Evolutionary conservation across 2,329 filamentous ascomycete species (phyloP).

Genomic region (Aspergillus sergii): DNA sequence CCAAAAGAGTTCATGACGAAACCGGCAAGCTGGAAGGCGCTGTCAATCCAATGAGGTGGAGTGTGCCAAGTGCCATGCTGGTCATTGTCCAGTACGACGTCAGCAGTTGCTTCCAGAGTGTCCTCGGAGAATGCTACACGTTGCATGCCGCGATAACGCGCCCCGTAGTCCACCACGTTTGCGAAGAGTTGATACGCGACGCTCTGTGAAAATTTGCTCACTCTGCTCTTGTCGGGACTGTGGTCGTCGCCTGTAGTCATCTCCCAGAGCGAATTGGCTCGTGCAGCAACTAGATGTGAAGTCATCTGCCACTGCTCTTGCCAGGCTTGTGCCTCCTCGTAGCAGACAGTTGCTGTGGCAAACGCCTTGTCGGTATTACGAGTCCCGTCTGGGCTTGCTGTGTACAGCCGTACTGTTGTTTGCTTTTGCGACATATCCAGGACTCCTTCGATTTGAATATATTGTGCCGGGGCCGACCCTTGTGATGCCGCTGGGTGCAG

Average conservation of each 20-base stretch:
- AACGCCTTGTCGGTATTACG: no score
- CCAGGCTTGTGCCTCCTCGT: no score
- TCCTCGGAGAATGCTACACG: slow-evolving; percentile 30
- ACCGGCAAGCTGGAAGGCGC: slow-evolving; percentile 39
- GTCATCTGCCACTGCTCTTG: no score
- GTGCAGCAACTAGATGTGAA: slow-evolving; percentile 24
- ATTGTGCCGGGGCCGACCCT: slow-evolving; percentile 29
- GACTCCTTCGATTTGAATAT: slow-evolving; percentile 18
- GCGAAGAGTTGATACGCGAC: slow-evolving; percentile 40
- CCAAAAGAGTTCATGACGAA: slow-evolving; percentile 33
- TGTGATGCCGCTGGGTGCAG: slow-evolving; percentile 56
- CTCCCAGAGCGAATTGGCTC: background rate
- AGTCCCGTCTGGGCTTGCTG: no score
- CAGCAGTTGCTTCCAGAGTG: slow-evolving; percentile 30
- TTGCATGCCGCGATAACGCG: slow-evolving; percentile 35
- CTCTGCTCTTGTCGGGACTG: slow-evolving; percentile 19
- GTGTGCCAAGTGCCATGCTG: slow-evolving; percentile 31
- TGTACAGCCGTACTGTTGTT: no score
- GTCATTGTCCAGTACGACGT: slow-evolving; percentile 28
- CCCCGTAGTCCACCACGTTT: slow-evolving; percentile 30
- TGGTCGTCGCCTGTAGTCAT: no score
- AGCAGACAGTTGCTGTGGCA: no score
- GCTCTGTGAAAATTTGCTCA: slow-evolving; percentile 28
- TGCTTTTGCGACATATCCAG: no score
- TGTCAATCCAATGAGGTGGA: slow-evolving; percentile 43